These are phyloP conservation scores for Acrocalymma vagum DNA, from an alignment of 2,329 filamentous ascomycete genomes.

Conservation along the genomic window DNA sequence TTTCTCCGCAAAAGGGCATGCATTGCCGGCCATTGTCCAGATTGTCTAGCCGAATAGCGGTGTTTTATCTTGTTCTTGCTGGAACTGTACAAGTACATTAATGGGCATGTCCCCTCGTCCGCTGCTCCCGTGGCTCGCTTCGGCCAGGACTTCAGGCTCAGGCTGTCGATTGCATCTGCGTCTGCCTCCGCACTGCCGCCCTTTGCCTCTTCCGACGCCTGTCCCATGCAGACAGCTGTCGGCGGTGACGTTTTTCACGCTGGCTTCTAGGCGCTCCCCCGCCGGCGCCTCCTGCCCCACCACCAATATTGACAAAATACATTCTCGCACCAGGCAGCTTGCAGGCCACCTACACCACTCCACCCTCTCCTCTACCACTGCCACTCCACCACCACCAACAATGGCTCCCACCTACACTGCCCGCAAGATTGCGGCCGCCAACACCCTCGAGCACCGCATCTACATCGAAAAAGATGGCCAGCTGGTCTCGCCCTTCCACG, in stretches of 20 bases:
- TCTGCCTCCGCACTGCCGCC: constrained; percentile 20
- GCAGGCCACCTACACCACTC: constrained; percentile 51
- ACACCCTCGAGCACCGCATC: constrained; percentile 96
- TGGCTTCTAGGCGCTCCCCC: constrained; percentile 45
- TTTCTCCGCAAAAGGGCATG: constrained; percentile 17
- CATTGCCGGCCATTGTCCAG: constrained; percentile 18
- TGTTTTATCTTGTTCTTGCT: constrained; percentile 17
- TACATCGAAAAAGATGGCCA: constrained; percentile 98
- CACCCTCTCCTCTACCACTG: constrained; percentile 34
- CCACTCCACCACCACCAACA: constrained; percentile 31
- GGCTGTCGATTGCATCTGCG: constrained; percentile 16
- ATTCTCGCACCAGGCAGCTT: constrained; percentile 47
- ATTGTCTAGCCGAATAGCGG: constrained; percentile 25
- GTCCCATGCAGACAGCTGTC: constrained; percentile 46
- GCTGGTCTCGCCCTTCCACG: constrained; percentile 95
- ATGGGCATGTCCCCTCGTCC: constrained; percentile 34
- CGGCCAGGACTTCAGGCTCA: no score
- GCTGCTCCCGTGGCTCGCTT: constrained; percentile 31
- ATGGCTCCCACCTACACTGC: constrained; percentile 76
- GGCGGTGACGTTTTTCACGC: constrained; percentile 47
- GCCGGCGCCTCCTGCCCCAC: constrained; percentile 47
- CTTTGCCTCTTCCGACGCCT: constrained; percentile 29
- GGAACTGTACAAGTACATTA: constrained; percentile 15
- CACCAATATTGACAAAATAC: constrained; percentile 51
- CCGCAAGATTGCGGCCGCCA: constrained; percentile 87